These are phyloP conservation scores for Wallacemonas collosoma DNA, from an alignment of 208 protist species.

Conservation along the genomic window DNA sequence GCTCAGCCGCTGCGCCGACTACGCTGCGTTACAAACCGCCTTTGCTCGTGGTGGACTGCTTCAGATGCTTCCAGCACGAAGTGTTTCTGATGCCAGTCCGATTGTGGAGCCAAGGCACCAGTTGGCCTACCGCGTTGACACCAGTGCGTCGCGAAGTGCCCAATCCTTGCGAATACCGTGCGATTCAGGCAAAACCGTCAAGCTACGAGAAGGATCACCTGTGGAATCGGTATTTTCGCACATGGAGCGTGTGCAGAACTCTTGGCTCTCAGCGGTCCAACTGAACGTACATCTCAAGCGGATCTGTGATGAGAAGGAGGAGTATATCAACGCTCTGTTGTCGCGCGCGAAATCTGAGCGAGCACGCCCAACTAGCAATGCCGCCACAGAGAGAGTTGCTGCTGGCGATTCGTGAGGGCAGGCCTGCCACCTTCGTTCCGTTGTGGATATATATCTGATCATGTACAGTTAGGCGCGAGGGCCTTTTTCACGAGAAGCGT, in stretches of 20 bases:
- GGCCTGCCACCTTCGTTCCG: too few relatives aligned
- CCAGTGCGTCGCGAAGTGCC: neutral
- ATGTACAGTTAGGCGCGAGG: too few relatives aligned
- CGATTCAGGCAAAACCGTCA: neutral
- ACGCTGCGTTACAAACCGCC: constrained; percentile 21
- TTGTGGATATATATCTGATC: too few relatives aligned
- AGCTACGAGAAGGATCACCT: constrained; percentile 27
- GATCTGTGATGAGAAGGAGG: constrained; percentile 29
- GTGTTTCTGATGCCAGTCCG: too few relatives aligned
- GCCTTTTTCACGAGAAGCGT: too few relatives aligned
- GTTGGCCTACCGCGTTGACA: constrained; percentile 25
- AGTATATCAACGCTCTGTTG: constrained; percentile 18
- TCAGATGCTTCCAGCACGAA: constrained; percentile 7
- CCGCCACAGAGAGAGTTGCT: neutral
- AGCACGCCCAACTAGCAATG: neutral
- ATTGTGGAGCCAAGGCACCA: constrained; percentile 23
- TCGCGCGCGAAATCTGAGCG: constrained; percentile 5
- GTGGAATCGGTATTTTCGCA: constrained; percentile 23
- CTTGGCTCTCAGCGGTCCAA: constrained; percentile 28
- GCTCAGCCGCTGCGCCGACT: constrained; percentile 24
- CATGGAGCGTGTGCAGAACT: constrained; percentile 26
- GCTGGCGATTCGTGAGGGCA: neutral
- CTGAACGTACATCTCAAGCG: constrained; percentile 36
- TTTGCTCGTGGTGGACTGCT: constrained; percentile 27
- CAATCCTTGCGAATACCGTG: constrained; percentile 17